These are phyloP conservation scores for Endoconidiophora polonica DNA, from an alignment of 2,329 filamentous ascomycete species.

Conservation along the genomic window DNA sequence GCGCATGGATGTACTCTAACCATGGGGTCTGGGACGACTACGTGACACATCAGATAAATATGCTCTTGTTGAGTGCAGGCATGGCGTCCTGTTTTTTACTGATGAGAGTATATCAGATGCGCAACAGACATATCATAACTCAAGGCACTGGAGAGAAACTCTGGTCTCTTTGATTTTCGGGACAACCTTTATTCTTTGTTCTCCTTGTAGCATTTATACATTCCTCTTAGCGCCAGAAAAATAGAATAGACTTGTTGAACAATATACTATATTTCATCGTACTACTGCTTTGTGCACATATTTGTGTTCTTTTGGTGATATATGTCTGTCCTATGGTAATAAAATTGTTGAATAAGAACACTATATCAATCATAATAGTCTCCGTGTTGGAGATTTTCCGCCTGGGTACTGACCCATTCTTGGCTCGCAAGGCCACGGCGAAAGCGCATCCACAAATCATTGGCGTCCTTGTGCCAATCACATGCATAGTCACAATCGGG, in stretches of 20 bases:
- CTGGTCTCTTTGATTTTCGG: neutral
- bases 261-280: too few species aligned
- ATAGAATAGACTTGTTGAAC: too few species aligned
- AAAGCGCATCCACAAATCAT: conserved; percentile 40
- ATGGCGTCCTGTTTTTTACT: conserved; percentile 22
- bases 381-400: conserved; percentile 40
- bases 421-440: conserved; percentile 38
- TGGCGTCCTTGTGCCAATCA: conserved; percentile 57
- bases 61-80: conserved; percentile 35
- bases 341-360: too few species aligned
- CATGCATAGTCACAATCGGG: conserved; percentile 58
- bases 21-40: conserved; percentile 45
- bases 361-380: conserved; percentile 28
- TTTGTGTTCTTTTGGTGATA: too few species aligned
- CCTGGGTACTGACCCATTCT: conserved; percentile 48
- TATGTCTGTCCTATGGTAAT: too few species aligned
- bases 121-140: neutral
- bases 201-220: too few species aligned
- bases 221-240: too few species aligned
- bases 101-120: neutral
- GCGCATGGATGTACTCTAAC: conserved; percentile 41
- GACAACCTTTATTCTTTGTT: too few species aligned
- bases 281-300: too few species aligned
- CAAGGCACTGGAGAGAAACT: neutral
- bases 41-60: conserved; percentile 51